A percentile compares a stretch with the other conserved stretches of the same genome.
These are phyloP conservation scores for Medicago ruthenica DNA, from an alignment of 306 rosid genomes.

Conservation along the genomic window DNA sequence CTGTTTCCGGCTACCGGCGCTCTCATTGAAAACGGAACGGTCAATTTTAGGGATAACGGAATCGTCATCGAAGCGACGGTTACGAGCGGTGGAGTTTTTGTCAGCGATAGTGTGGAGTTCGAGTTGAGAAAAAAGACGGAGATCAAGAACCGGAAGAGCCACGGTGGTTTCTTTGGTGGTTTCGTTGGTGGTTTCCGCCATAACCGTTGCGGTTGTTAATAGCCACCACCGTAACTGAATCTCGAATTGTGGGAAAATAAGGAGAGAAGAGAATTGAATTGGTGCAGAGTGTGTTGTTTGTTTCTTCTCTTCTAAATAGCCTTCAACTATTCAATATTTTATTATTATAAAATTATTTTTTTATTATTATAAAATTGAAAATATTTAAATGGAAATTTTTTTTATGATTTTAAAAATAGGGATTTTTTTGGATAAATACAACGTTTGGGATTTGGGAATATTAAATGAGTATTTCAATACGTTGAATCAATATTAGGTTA, in stretches of 20 bases:
- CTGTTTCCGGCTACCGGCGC: conserved; percentile 95
- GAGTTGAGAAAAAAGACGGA: conserved; percentile 71
- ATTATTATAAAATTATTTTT: neutral
- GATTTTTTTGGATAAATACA: neutral
- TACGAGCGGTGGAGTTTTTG: conserved; percentile 45
- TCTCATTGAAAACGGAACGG: conserved; percentile 89
- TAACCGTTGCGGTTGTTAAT: conserved; percentile 48
- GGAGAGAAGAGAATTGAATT: neutral
- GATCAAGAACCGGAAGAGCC: conserved; percentile 65
- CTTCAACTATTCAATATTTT: conserved; percentile 20
- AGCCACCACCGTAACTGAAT: conserved; percentile 20
- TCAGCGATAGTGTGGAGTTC: conserved; percentile 73
- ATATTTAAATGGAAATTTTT: neutral
- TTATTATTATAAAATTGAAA: neutral
- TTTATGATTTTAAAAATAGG: neutral
- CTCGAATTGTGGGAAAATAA: neutral
- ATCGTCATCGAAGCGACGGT: conserved; percentile 52
- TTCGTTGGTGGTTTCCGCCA: conserved; percentile 53
- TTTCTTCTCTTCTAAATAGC: conserved; percentile 24
- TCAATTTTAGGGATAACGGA: conserved; percentile 74
- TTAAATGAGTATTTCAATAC: neutral
- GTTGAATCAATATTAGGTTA: neutral
- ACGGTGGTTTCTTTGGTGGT: conserved; percentile 42
- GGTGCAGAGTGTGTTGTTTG: neutral
- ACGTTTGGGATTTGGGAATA: neutral